Evolutionary conservation across 768 basidiomycete species (phyloP).

Genomic region (Phanerochaete carnosa): DNA sequence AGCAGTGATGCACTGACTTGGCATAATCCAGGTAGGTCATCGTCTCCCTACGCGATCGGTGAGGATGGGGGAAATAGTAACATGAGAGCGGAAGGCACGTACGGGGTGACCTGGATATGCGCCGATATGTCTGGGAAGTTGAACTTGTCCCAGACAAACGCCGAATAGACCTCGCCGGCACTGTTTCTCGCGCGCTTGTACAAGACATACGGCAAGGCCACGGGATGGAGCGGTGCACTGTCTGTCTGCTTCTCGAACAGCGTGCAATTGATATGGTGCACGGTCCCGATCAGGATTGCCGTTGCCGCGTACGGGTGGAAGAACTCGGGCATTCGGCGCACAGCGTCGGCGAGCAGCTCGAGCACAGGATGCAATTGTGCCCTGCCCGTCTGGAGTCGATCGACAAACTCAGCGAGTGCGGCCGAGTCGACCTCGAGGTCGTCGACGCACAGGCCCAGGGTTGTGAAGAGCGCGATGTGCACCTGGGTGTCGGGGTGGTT

Average conservation of each 20-base stretch:
- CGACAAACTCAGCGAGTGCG: slow-evolving; percentile 1
- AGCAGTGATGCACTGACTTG: slow-evolving; percentile 30
- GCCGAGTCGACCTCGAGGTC: slow-evolving; percentile 2
- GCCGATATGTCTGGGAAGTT: slow-evolving; percentile 26
- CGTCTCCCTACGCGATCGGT: background rate
- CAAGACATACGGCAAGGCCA: background rate
- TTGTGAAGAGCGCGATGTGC: slow-evolving; percentile 7
- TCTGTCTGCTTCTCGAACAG: slow-evolving; percentile 23
- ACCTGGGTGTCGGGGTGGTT: slow-evolving; percentile 2
- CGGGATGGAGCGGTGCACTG: background rate
- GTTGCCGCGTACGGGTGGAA: slow-evolving; percentile 30
- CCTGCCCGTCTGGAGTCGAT: background rate
- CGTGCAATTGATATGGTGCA: slow-evolving; percentile 33
- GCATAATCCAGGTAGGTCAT: slow-evolving; percentile 19
- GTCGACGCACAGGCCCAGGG: slow-evolving; percentile 1
- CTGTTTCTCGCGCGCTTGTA: slow-evolving; percentile 16
- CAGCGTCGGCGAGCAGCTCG: slow-evolving; percentile 26
- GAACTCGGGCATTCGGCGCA: slow-evolving; percentile 26
- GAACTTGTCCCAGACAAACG: slow-evolving; percentile 32
- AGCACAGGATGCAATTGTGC: slow-evolving; percentile 12
- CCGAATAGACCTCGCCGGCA: slow-evolving; percentile 28
- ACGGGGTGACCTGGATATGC: slow-evolving; percentile 37
- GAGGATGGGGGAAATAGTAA: background rate
- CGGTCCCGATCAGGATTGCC: slow-evolving; percentile 31
- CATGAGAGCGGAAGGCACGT: background rate